Evolutionary conservation across 2,329 filamentous ascomycete genomes (phyloP).

Genomic region (Talaromyces sp.): DNA sequence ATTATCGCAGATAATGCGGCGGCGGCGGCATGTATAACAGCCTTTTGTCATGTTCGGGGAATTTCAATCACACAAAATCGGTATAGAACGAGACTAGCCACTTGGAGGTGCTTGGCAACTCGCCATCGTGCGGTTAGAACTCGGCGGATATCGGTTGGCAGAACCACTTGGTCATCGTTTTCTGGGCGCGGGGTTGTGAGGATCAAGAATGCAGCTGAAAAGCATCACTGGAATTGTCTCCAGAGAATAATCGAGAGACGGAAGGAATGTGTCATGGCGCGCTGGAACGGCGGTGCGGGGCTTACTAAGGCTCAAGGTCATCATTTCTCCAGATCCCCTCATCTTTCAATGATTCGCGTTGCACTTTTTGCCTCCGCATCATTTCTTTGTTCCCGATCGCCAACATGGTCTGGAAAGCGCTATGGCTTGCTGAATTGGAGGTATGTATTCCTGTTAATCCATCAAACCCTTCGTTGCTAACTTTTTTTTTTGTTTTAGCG

Average conservation of each 20-base stretch:
- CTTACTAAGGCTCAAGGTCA: conserved; percentile 13
- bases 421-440: conserved; percentile 38
- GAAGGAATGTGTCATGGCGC: not conserved
- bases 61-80: conserved; percentile 8
- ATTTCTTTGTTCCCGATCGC: not conserved
- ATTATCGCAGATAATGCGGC: conserved; percentile 49
- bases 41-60: conserved; percentile 41
- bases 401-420: conserved; percentile 31
- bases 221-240: not conserved
- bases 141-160: conserved; percentile 2
- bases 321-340: conserved; percentile 7
- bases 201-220: not conserved
- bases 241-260: not conserved
- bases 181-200: not conserved
- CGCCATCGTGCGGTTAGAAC: conserved; percentile 26
- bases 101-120: conserved; percentile 19
- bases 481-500: not conserved
- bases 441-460: conserved; percentile 25
- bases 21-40: conserved; percentile 49
- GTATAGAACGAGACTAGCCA: conserved; percentile 18
- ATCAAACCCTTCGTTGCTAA: not conserved
- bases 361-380: not conserved
- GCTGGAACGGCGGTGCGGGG: not conserved
- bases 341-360: not conserved
- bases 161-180: conserved; percentile 17